Conservation (phyloP, 345 rosid species). For the Lepidium africanum region DNA sequence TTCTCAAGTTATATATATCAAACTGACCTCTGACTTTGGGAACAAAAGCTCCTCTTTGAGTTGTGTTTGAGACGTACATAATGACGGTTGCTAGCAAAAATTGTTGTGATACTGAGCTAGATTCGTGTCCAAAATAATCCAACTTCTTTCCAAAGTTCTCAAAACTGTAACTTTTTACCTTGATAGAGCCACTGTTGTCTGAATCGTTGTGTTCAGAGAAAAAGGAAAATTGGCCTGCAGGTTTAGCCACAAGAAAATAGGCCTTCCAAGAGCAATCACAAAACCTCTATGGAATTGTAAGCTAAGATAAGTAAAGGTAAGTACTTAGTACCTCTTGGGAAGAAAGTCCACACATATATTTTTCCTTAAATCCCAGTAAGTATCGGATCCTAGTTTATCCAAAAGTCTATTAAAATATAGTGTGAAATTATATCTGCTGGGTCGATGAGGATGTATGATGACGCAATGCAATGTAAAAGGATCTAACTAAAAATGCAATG, state of each 20-base stretch:
- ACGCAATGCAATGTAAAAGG: not conserved
- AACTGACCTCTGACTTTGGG: slow-evolving; percentile 58
- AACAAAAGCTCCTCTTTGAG: slow-evolving; percentile 61
- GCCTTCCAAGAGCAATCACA: not conserved
- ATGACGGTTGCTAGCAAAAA: slow-evolving; percentile 60
- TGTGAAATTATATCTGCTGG: not conserved
- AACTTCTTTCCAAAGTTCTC: slow-evolving; percentile 41
- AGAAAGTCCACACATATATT: slow-evolving; percentile 79
- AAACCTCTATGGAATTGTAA: not conserved
- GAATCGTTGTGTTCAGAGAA: slow-evolving; percentile 6
- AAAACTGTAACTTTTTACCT: slow-evolving; percentile 43
- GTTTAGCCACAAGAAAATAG: not conserved
- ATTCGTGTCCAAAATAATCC: slow-evolving; percentile 46
- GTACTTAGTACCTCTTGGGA: slow-evolving; percentile 54
- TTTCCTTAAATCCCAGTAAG: slow-evolving; percentile 60
- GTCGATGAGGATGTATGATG: not conserved
- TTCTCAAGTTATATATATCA: not conserved
- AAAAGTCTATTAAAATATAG: too few species aligned
- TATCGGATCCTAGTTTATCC: slow-evolving; percentile 45
- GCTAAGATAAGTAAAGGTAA: not conserved
- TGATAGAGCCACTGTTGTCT: slow-evolving; percentile 53
- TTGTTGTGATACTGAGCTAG: slow-evolving; percentile 23
- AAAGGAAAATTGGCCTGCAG: not conserved
- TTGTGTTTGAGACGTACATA: slow-evolving; percentile 68
- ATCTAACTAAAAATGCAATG: too few species aligned